Conservation (phyloP, 78 protist species). For the Dictyostelium firmibasis region DNA sequence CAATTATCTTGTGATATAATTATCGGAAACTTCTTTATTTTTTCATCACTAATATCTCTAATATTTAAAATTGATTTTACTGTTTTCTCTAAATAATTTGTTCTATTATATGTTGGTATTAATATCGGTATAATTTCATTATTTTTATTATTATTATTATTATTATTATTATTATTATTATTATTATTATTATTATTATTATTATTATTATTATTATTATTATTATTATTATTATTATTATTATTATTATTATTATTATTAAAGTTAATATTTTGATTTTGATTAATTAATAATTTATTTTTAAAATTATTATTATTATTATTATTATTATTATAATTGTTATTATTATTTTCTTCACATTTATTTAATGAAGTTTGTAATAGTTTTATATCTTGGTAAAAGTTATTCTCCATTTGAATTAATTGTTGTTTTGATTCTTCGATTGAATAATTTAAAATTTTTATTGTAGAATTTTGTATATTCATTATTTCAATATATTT, state of each 20-base stretch:
- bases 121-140: slow-evolving; percentile 23
- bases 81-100: slow-evolving; percentile 1
- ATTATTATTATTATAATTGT: background rate
- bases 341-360: background rate
- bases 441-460: background rate
- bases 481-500: background rate
- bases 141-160: background rate
- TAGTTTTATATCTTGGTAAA: background rate
- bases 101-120: slow-evolving; percentile 53
- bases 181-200: background rate
- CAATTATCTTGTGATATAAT: slow-evolving; percentile 60
- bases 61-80: background rate
- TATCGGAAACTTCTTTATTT: slow-evolving; percentile 20
- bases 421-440: background rate
- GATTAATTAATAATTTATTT: too few species aligned
- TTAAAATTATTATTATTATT: background rate
- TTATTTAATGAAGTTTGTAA: background rate
- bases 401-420: background rate
- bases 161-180: background rate
- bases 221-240: background rate
- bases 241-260: background rate
- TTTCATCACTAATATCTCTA: background rate
- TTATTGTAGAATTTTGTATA: background rate
- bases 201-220: background rate
- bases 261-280: background rate